These are phyloP conservation scores for Puya raimondii DNA, from an alignment of 176 grass and related monocot genomes.

Conservation along the genomic window DNA sequence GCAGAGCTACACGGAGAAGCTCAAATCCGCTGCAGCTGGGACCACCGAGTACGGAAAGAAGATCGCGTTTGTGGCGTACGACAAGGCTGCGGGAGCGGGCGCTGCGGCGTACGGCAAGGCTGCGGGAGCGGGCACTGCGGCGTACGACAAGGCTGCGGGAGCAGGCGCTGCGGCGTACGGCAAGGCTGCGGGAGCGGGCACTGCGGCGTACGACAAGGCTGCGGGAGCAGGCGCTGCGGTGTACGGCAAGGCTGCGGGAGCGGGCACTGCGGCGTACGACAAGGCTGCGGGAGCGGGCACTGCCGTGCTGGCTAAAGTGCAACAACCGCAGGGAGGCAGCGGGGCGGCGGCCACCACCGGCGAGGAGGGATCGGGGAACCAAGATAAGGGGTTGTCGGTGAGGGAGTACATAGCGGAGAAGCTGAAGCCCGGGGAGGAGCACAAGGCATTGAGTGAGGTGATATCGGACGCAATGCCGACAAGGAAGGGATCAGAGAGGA, in stretches of 20 bases:
- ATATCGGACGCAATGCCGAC: constrained; percentile 50
- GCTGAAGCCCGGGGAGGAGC: constrained; percentile 65
- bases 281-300: constrained; percentile 45
- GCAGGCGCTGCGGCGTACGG: constrained; percentile 47
- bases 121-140: no score
- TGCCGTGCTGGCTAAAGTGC: constrained; percentile 32
- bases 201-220: constrained; percentile 17
- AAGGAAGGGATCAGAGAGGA: constrained; percentile 46
- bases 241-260: constrained; percentile 24
- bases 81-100: not conserved
- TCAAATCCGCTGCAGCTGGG: constrained; percentile 39
- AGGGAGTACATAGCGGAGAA: constrained; percentile 51
- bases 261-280: no score
- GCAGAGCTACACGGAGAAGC: constrained; percentile 38
- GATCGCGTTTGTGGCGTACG: constrained; percentile 45
- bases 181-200: no score
- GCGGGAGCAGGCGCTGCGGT: constrained; percentile 23
- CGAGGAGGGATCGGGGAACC: not conserved
- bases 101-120: constrained; percentile 32
- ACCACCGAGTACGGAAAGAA: constrained; percentile 54
- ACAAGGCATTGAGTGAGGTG: constrained; percentile 43
- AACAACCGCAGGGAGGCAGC: not conserved
- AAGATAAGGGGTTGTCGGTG: constrained; percentile 39
- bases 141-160: constrained; percentile 28
- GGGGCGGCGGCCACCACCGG: constrained; percentile 3